A percentile compares a stretch with the other conserved stretches of the same genome.
phyloP scores from a whole-genome alignment of 495 filamentous ascomycete genomes.

The Thozetella sp. region DNA sequence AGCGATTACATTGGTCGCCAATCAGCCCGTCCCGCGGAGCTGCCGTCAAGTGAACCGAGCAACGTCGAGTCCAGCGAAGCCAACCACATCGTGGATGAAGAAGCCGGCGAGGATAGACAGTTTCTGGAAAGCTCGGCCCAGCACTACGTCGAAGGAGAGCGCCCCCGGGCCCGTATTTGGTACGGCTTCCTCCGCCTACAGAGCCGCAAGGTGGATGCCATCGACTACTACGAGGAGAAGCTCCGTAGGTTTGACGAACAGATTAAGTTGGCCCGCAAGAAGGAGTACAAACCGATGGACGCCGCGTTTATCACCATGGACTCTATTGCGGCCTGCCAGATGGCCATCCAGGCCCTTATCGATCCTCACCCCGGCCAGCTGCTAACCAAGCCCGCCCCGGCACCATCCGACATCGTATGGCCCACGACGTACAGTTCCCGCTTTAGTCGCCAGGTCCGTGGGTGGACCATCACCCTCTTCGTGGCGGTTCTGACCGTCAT shows the following conservation, averaged over 20 bases:
- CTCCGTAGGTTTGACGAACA: conserved; percentile 80
- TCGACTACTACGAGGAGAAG: conserved; percentile 90
- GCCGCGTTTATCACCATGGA: conserved; percentile 97
- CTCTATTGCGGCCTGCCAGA: conserved; percentile 87
- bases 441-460: conserved; percentile 67
- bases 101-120: conserved; percentile 41
- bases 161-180: conserved; percentile 76
- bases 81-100: conserved; percentile 36
- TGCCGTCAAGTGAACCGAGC: conserved; percentile 5
- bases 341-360: conserved; percentile 90
- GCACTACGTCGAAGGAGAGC: conserved; percentile 26
- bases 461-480: conserved; percentile 80
- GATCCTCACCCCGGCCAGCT: conserved; percentile 85
- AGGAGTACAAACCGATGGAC: conserved; percentile 76
- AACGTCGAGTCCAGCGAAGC: conserved; percentile 35
- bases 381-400: conserved; percentile 82
- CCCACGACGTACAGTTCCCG: conserved; percentile 87
- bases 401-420: conserved; percentile 91
- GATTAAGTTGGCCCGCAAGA: conserved; percentile 69
- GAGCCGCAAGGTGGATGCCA: conserved; percentile 78
- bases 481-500: conserved; percentile 83
- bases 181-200: conserved; percentile 77
- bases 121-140: conserved; percentile 52
- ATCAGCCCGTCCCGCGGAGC: conserved; percentile 10
- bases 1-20: conserved; percentile 58